Evolutionary conservation across 2,329 filamentous ascomycete genomes (phyloP), one percentile per base, ranked within the genome.

Genomic region (Stachybotrys echinatus): DNA sequence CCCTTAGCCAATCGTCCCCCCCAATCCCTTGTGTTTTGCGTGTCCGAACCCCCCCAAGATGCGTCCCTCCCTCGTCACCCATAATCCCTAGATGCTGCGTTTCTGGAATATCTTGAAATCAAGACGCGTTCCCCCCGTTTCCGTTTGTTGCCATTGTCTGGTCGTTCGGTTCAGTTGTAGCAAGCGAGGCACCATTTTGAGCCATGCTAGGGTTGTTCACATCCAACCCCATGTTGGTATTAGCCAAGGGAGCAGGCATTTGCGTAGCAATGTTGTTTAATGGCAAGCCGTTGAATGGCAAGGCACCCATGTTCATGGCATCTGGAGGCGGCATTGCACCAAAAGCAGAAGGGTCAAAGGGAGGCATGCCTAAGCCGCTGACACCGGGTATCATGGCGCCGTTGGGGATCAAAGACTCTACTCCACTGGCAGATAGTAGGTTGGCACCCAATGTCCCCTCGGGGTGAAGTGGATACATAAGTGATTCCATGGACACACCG

Each of bases 381-480:
- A 62, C 56, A 39, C 53, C 43, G n/a, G 54, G 48, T 18, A 65
- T 51, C 50, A 61, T 57, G 27, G 48, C 53, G 17, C 58, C 62
- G 21, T 61, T 63, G 37, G 60, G 56, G 3, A 55, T 52, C 23
- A 58, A 52, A 6, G 48, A 45, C 43, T 56, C 45, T 19, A 50
- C 46, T 20, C 52, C 52, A 2, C 50, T 55, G 2, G 63, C 54
- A 10, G 68, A 67, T 22, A 83, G 69, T 56, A 78, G 69, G 19
- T 65, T 69, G 21, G 70, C 66, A 40, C 81, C 82, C 12, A 84
- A 71, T 20, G 63, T 64, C 22, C 78, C 80, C 49, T 83, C 78
- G 0, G 90, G 89, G 63, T 95, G 89, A 40, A 97, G 74, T 2
- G 90, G 80, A 65, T 94, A 96, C 56, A 94, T 84, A 2, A 84